Percentiles rank a stretch among this genome's conserved stretches.
phyloP scores from a whole-genome alignment of 2,329 filamentous ascomycete species.

The Aschersonia sp. region DNA sequence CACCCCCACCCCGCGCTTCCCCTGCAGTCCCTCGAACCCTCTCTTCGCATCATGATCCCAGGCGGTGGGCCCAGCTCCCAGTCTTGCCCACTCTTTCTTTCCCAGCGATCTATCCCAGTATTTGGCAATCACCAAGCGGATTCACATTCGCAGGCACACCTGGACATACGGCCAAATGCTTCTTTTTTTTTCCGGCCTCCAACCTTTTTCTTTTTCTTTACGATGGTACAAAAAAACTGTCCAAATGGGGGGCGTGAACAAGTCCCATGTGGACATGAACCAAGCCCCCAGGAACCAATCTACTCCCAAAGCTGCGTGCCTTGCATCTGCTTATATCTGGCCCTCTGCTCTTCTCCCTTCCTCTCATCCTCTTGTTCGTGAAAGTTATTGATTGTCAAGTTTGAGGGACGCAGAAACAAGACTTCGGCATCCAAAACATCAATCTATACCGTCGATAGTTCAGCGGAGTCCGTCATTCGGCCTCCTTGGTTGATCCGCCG shows the following conservation, averaged over 20 bases:
- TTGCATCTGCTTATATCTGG: conserved; percentile 4
- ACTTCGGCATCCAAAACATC: conserved; percentile 10
- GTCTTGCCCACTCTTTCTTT: background rate
- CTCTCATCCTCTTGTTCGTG: background rate
- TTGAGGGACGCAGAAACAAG: conserved; percentile 9
- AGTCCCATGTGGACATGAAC: background rate
- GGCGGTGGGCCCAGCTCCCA: background rate
- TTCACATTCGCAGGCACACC: conserved; percentile 2
- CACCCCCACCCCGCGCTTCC: background rate
- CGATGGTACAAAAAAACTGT: background rate
- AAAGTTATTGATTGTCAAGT: conserved; percentile 3
- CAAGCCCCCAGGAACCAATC: background rate
- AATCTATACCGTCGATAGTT: conserved; percentile 11
- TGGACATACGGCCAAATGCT: background rate
- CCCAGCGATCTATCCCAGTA: conserved; percentile 1
- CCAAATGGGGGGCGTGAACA: no score
- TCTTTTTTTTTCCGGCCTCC: background rate
- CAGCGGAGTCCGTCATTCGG: conserved; percentile 7
- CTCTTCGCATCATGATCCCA: background rate
- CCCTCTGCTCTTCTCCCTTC: conserved; percentile 6
- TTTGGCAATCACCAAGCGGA: conserved; percentile 1
- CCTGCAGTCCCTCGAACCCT: background rate
- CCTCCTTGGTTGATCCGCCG: conserved; percentile 9
- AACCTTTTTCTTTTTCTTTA: background rate
- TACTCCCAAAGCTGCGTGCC: background rate